phyloP scores from a whole-genome alignment of 768 basidiomycete species.

The Tricholoma hemisulphureum region DNA sequence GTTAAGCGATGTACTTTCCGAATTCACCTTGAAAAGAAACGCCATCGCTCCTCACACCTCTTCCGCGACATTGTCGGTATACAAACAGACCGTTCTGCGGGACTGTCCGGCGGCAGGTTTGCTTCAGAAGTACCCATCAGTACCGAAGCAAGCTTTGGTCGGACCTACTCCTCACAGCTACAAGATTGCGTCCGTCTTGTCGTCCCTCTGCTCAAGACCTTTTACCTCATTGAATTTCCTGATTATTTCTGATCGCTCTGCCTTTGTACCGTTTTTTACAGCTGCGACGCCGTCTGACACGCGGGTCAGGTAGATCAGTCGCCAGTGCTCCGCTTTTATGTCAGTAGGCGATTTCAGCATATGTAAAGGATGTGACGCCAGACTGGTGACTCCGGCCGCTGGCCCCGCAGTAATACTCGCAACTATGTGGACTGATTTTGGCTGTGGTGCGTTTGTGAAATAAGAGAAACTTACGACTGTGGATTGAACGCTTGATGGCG shows the following conservation, averaged over 20 bases:
- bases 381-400: slow-evolving; percentile 33
- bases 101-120: not conserved
- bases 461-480: slow-evolving; percentile 29
- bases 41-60: not conserved
- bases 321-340: not conserved
- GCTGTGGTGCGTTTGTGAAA: not conserved
- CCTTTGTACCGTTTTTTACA: slow-evolving; percentile 30
- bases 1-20: not conserved
- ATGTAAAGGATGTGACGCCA: slow-evolving; percentile 36
- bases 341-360: slow-evolving; percentile 35
- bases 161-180: slow-evolving; percentile 31
- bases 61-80: not conserved
- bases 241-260: slow-evolving; percentile 33
- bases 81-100: not conserved
- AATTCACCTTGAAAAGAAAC: not conserved
- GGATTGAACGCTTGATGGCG: slow-evolving; percentile 34
- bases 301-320: slow-evolving; percentile 25
- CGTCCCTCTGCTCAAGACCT: slow-evolving; percentile 28
- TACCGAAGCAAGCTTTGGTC: slow-evolving; percentile 5
- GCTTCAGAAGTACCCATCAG: not conserved
- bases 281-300: slow-evolving; percentile 40
- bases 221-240: slow-evolving; percentile 38
- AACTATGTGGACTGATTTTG: slow-evolving; percentile 15
- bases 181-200: slow-evolving; percentile 31
- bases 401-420: slow-evolving; percentile 32